A percentile compares a stretch with the other conserved stretches of the same genome.
phyloP scores from a whole-genome alignment of 768 basidiomycete species.

The Fistulinella prunicolor region DNA sequence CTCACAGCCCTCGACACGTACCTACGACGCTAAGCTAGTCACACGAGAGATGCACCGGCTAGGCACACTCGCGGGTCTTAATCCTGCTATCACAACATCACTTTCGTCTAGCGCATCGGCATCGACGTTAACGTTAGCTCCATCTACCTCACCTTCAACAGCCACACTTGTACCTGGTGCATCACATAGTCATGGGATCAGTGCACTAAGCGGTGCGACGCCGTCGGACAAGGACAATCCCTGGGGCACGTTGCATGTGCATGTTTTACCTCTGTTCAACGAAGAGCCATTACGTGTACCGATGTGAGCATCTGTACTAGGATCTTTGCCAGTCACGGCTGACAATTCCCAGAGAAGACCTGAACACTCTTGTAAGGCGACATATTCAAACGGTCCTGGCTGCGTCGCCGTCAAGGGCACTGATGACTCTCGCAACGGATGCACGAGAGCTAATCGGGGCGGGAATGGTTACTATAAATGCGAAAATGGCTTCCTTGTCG shows the following conservation, averaged over 20 bases:
- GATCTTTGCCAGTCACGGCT: not conserved
- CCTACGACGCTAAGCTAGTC: conserved; percentile 78
- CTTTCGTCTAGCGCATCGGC: conserved; percentile 46
- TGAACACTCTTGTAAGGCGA: conserved; percentile 76
- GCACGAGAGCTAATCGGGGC: conserved; percentile 78
- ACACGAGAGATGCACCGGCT: conserved; percentile 85
- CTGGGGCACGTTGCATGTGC: conserved; percentile 81
- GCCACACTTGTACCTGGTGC: conserved; percentile 28
- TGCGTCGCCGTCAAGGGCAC: conserved; percentile 67
- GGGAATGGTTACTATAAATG: conserved; percentile 91
- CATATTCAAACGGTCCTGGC: conserved; percentile 77
- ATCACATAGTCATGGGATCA: conserved; percentile 32
- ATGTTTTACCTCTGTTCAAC: conserved; percentile 89
- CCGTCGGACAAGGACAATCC: conserved; percentile 58
- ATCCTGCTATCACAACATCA: conserved; percentile 40
- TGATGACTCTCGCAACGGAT: conserved; percentile 73
- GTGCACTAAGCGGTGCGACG: conserved; percentile 17
- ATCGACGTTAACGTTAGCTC: conserved; percentile 41
- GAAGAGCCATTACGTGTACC: conserved; percentile 82
- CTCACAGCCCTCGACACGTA: conserved; percentile 58
- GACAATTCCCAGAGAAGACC: conserved; percentile 63
- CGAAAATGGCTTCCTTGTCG: conserved; percentile 72
- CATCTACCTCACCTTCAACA: conserved; percentile 38
- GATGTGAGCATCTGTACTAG: conserved; percentile 50
- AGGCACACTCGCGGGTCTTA: conserved; percentile 56